Conservation (phyloP, 805 yeast species). For the Alloascoidea hylecoeti region DNA sequence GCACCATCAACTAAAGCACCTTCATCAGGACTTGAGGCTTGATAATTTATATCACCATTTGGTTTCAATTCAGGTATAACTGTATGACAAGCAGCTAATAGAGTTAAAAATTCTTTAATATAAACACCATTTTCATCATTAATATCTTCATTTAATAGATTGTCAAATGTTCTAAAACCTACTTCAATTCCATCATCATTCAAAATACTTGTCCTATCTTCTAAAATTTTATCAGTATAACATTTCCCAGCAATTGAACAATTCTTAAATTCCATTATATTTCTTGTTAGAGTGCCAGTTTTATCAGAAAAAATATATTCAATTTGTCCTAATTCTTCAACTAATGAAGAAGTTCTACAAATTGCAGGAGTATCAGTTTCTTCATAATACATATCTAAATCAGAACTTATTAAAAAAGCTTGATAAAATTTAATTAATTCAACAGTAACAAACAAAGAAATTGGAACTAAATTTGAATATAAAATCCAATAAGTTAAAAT, state of each 20-base stretch:
- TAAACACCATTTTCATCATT: constrained; percentile 21
- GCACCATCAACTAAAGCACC: constrained; percentile 98
- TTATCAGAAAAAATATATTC: constrained; percentile 94
- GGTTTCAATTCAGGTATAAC: constrained; percentile 81
- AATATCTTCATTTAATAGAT: constrained; percentile 32
- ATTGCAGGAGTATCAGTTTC: constrained; percentile 88
- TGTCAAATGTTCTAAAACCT: constrained; percentile 63
- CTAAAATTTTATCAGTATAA: constrained; percentile 82
- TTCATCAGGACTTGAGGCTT: constrained; percentile 98
- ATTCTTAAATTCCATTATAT: constrained; percentile 91
- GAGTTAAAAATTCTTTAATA: constrained; percentile 66
- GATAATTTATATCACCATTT: constrained; percentile 55
- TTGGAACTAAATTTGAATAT: constrained; percentile 94
- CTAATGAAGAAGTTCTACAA: constrained; percentile 88
- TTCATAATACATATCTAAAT: constrained; percentile 82
- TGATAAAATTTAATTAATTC: constrained; percentile 93
- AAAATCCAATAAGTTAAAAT: constrained; percentile 90
- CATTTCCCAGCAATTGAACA: constrained; percentile 89
- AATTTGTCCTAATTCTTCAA: constrained; percentile 95
- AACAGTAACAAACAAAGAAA: constrained; percentile 89
- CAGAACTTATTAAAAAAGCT: constrained; percentile 87
- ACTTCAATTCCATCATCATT: constrained; percentile 73
- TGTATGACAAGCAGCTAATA: constrained; percentile 89
- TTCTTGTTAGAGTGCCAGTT: constrained; percentile 92
- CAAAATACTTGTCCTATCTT: constrained; percentile 61